Evolutionary conservation across 345 rosid species (phyloP).

Genomic region (Pistacia atlantica): DNA sequence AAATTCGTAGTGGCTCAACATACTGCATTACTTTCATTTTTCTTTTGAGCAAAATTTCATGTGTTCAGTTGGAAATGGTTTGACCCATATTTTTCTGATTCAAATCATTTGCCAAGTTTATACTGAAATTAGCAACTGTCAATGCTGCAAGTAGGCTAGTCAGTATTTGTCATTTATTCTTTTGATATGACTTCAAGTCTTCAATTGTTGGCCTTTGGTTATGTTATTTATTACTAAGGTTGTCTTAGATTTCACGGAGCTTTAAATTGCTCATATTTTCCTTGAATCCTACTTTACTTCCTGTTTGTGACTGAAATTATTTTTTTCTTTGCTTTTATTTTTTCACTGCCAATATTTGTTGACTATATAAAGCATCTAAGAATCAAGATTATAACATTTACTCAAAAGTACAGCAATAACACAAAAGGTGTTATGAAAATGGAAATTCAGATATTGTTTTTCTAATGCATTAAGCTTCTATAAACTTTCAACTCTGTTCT

Average conservation of each 20-base stretch:
- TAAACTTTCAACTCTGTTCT: neutral
- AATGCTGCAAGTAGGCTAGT: neutral
- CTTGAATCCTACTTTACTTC: neutral
- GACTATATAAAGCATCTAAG: too few relatives aligned
- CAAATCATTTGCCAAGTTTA: neutral
- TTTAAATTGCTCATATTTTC: neutral
- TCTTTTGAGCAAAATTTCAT: neutral
- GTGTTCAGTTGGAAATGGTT: neutral
- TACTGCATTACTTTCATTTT: neutral
- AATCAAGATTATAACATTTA: neutral
- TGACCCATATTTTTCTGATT: neutral
- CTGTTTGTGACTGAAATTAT: neutral
- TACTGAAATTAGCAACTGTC: neutral
- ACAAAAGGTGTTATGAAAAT: neutral
- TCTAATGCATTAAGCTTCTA: conserved; percentile 10
- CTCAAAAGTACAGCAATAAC: neutral
- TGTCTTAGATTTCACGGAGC: neutral
- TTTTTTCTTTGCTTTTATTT: neutral
- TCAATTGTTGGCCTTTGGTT: neutral
- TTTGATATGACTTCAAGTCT: too few relatives aligned
- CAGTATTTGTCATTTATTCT: too few relatives aligned
- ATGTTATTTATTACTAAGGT: neutral
- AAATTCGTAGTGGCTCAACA: neutral
- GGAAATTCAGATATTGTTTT: neutral
- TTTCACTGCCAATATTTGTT: neutral